These are phyloP conservation scores for Paraglomus occultum DNA, from an alignment of 192 early-diverging fungal genomes.

Conservation along the genomic window DNA sequence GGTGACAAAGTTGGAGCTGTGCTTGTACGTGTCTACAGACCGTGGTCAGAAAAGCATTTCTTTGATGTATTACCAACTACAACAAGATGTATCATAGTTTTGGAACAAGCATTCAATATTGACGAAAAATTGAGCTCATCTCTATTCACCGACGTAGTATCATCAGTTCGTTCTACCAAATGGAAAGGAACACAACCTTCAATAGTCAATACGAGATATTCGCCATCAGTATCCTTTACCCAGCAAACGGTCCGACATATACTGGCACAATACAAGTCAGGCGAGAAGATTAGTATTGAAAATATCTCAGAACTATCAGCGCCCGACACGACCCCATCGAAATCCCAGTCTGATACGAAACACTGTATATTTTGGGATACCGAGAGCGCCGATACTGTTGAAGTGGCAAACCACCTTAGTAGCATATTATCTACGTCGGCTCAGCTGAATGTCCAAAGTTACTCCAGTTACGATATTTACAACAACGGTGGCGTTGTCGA, in stretches of 20 bases:
- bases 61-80: constrained; percentile 64
- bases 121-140: constrained; percentile 35
- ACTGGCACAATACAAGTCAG: constrained; percentile 35
- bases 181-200: constrained; percentile 46
- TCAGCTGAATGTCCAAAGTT: constrained; percentile 40
- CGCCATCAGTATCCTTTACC: constrained; percentile 31
- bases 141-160: constrained; percentile 73
- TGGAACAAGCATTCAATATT: constrained; percentile 56
- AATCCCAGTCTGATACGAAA: constrained; percentile 28
- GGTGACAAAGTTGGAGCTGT: constrained; percentile 64
- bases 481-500: constrained; percentile 57
- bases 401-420: constrained; percentile 48
- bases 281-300: constrained; percentile 15
- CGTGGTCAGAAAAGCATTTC: constrained; percentile 80
- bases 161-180: constrained; percentile 54
- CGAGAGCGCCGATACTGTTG: constrained; percentile 47
- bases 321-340: constrained; percentile 23
- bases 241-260: constrained; percentile 36
- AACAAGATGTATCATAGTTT: constrained; percentile 67
- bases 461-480: constrained; percentile 52
- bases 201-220: constrained; percentile 45
- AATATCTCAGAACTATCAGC: constrained; percentile 10
- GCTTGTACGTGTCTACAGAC: constrained; percentile 75
- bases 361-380: constrained; percentile 62
- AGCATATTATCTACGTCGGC: constrained; percentile 39